phyloP scores from a whole-genome alignment of 306 rosid species.

The Glycine tomentella region DNA sequence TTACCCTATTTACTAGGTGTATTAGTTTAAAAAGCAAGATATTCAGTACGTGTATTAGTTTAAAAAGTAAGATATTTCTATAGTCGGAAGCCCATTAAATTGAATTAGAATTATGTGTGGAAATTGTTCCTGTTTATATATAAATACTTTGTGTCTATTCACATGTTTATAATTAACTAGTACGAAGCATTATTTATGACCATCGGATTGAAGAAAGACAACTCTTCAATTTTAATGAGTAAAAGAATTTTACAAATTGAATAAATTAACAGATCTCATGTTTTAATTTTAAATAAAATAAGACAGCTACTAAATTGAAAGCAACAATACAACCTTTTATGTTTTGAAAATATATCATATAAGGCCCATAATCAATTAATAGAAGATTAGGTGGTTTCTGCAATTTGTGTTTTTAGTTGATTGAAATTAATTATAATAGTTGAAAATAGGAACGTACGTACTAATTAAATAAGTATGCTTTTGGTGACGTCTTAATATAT shows the following conservation, averaged over 20 bases:
- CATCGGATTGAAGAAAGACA: not conserved
- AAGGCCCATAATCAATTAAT: not conserved
- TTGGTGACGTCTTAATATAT: not conserved
- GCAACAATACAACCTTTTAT: not conserved
- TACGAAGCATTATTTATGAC: not conserved
- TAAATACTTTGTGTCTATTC: too few species aligned
- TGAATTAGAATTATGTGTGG: too few species aligned
- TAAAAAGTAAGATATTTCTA: too few species aligned
- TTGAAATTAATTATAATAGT: not conserved
- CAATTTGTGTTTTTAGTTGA: not conserved
- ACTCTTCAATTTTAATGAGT: not conserved
- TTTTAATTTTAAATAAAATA: not conserved
- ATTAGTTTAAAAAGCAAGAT: too few species aligned
- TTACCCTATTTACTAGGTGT: too few species aligned
- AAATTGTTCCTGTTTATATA: too few species aligned
- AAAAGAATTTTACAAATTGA: not conserved
- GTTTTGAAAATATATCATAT: not conserved
- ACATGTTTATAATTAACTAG: too few species aligned
- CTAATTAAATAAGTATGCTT: not conserved
- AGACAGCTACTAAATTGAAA: not conserved
- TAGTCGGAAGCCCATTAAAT: too few species aligned
- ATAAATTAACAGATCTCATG: not conserved
- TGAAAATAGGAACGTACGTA: not conserved
- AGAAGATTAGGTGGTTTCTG: not conserved
- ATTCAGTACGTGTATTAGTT: too few species aligned